Percentiles rank a stretch among this genome's conserved stretches.
Conservation (phyloP, 75 land plant species). For the Larix kaempferi region DNA sequence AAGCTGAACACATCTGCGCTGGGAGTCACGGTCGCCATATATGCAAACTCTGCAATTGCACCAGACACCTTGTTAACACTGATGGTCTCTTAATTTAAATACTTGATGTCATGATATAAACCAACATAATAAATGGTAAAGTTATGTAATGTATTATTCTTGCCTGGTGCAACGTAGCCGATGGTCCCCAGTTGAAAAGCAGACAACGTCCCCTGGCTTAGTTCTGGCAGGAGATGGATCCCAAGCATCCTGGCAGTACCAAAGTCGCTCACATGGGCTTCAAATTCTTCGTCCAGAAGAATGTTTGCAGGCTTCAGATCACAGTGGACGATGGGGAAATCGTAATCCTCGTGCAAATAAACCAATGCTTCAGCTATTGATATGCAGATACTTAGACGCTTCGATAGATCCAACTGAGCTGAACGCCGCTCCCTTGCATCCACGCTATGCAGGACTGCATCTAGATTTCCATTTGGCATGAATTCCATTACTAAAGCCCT, state of each 20-base stretch:
- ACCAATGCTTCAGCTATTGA: constrained; percentile 49
- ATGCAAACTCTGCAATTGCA: constrained; percentile 41
- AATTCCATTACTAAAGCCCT: constrained; percentile 71
- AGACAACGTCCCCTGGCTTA: constrained; percentile 18
- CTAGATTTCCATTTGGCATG: constrained; percentile 82
- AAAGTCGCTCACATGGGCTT: constrained; percentile 66
- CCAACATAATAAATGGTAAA: not conserved
- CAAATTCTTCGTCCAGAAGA: constrained; percentile 53
- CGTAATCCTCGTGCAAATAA: constrained; percentile 59
- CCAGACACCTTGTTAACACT: not conserved
- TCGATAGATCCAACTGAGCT: constrained; percentile 16
- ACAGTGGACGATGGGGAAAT: constrained; percentile 66
- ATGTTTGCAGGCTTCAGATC: constrained; percentile 82
- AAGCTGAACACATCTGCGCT: constrained; percentile 72
- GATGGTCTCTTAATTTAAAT: not conserved
- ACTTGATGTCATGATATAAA: not conserved
- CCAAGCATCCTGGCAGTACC: constrained; percentile 60
- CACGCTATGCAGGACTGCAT: constrained; percentile 34
- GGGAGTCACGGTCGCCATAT: constrained; percentile 47
- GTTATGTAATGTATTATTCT: not conserved
- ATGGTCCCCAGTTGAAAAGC: constrained; percentile 64
- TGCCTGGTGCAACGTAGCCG: constrained; percentile 75
- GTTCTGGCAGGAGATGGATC: constrained; percentile 20
- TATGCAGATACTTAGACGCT: constrained; percentile 29
- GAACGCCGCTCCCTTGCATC: constrained; percentile 19